Conservation (phyloP, 345 rosid species). For the Linum lewisii region DNA sequence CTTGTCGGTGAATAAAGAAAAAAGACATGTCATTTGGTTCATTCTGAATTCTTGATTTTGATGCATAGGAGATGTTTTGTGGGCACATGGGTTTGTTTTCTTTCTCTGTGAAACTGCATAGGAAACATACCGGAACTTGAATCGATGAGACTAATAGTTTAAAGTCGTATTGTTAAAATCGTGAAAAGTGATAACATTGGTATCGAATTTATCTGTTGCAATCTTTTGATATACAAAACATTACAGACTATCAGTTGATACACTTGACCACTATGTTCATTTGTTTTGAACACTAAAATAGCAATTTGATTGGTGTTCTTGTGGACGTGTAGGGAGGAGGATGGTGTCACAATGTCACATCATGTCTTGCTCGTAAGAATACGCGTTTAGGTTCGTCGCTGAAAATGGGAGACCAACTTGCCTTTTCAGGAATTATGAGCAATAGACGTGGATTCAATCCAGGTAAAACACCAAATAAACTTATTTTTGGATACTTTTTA, state of each 20-base stretch:
- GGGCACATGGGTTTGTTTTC: neutral
- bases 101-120: too few relatives aligned
- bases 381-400: slow-evolving; percentile 79
- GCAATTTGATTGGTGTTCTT: neutral
- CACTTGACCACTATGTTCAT: too few relatives aligned
- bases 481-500: neutral
- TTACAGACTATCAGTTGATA: too few relatives aligned
- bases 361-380: slow-evolving; percentile 49
- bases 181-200: too few relatives aligned
- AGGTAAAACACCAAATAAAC: slow-evolving; percentile 28
- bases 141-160: too few relatives aligned
- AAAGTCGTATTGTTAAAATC: too few relatives aligned
- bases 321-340: slow-evolving; percentile 66
- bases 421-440: slow-evolving; percentile 82
- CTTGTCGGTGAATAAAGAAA: neutral
- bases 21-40: neutral
- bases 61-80: neutral
- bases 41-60: neutral
- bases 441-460: slow-evolving; percentile 51
- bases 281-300: too few relatives aligned
- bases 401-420: slow-evolving; percentile 42
- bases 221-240: too few relatives aligned
- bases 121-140: too few relatives aligned
- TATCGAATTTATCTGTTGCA: too few relatives aligned
- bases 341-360: slow-evolving; percentile 74